Evolutionary conservation across 495 filamentous ascomycete genomes (phyloP), one percentile per base, ranked within the genome.

Genomic region (Hyaloscypha bicolor): DNA sequence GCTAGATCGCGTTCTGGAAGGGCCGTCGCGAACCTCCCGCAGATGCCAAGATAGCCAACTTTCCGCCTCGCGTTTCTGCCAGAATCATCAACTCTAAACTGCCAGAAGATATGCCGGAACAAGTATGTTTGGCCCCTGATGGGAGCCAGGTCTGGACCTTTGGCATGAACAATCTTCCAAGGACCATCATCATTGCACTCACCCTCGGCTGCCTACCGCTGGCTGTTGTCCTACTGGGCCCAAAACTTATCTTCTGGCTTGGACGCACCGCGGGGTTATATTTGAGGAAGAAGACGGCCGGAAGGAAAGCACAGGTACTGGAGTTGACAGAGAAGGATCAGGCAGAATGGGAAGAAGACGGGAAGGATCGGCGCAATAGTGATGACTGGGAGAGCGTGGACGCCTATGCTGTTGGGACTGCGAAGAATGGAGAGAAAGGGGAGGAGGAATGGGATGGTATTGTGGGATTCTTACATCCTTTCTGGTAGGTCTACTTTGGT

Each of bases 401-500:
- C 60, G 79, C 80, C 55, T 79, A 85, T 68, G 77, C 78, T 31
- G 75, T 78, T 9, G 84, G 83, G 45, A 80, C 79, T 52, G 81
- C 82, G 6, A 76, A 78, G 37, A 87, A 87, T 68, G 83, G 85
- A 30, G 82, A 77, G 72, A 82, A 81, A 69, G 78, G 70, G n/a
- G 76, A 77, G 63, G 71, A 81, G 62, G 86, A 91, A 14, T 96
- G 91, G 91, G 81, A 89, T 69, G 93, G 93, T 5, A 79, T 97
- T 33, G 87, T 97, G 48, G 95, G 94, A 21, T 98, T 99, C 85
- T 96, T 99, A 73, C 95, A 99, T 75, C 95, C 95, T 11, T 97
- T 96, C 77, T 97, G 93, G 91, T 93, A 78, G 62, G 84, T 74
- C n/a, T 33, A 29, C 53, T 55, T 45, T 52, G 9, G 3, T 22